Conservation (phyloP, 352 stramenopile species). For the Phytophthora vignae region DNA sequence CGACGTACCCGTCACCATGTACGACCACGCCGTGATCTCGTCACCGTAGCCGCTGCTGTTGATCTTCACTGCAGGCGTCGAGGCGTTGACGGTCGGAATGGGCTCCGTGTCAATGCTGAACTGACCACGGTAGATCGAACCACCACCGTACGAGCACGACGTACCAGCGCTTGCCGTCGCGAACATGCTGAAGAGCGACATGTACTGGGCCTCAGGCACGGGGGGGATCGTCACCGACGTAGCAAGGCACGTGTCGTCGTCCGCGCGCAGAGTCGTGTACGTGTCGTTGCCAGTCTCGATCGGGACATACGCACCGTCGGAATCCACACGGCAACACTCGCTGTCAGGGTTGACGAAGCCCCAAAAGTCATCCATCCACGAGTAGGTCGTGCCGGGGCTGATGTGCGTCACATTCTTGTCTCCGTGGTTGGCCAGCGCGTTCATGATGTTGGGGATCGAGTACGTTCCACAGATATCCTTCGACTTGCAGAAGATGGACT, state of each 20-base stretch:
- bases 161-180: conserved; percentile 62
- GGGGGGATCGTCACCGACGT: conserved; percentile 39
- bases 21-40: conserved; percentile 70
- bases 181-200: conserved; percentile 84
- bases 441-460: conserved; percentile 65
- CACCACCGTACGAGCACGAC: conserved; percentile 72
- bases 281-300: conserved; percentile 55
- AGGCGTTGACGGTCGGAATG: conserved; percentile 56
- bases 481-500: conserved; percentile 65
- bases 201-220: conserved; percentile 62
- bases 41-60: conserved; percentile 58
- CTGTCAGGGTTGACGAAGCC: conserved; percentile 68
- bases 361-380: conserved; percentile 78
- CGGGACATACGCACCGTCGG: conserved; percentile 48
- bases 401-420: conserved; percentile 58
- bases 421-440: conserved; percentile 58
- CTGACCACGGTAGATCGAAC: conserved; percentile 68
- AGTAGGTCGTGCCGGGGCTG: conserved; percentile 64
- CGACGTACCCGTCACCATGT: conserved; percentile 64
- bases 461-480: conserved; percentile 66
- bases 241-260: conserved; percentile 42
- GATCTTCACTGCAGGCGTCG: conserved; percentile 52
- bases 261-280: conserved; percentile 50
- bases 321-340: conserved; percentile 68
- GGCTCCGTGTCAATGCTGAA: conserved; percentile 71